These are phyloP conservation scores for Panicum hallii DNA, from an alignment of 202 grass and related monocot genomes.

Conservation along the genomic window DNA sequence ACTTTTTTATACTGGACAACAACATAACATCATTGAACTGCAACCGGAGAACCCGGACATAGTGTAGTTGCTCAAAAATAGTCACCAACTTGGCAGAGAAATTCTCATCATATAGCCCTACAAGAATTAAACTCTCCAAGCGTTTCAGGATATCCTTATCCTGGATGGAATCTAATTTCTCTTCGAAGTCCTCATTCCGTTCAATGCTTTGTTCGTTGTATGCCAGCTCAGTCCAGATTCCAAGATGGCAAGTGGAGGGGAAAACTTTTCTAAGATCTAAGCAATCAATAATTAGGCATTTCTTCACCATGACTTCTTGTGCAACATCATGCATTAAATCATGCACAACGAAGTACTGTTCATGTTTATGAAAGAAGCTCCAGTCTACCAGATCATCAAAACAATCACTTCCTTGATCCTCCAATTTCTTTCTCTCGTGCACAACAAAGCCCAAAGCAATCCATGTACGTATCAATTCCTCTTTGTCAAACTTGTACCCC, in stretches of 20 bases:
- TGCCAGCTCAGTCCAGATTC: slow-evolving; percentile 45
- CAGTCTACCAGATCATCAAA: slow-evolving; percentile 47
- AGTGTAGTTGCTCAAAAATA: slow-evolving; percentile 17
- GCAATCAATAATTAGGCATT: slow-evolving; percentile 48
- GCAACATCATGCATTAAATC: slow-evolving; percentile 57
- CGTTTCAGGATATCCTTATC: slow-evolving; percentile 37
- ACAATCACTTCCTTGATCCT: slow-evolving; percentile 54
- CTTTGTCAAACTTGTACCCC: slow-evolving; percentile 53
- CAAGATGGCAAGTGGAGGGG: slow-evolving; percentile 31
- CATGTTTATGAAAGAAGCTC: slow-evolving; percentile 48
- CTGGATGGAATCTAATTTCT: slow-evolving; percentile 15
- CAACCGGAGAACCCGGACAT: slow-evolving; percentile 41
- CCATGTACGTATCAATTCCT: slow-evolving; percentile 48
- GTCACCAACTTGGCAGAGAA: slow-evolving; percentile 16
- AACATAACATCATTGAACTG: slow-evolving; percentile 22
- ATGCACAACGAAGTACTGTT: slow-evolving; percentile 26
- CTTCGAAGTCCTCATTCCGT: slow-evolving; percentile 34
- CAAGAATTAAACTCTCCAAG: slow-evolving; percentile 43
- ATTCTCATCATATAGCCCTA: slow-evolving; percentile 38
- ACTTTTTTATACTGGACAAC: background rate
- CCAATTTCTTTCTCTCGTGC: slow-evolving; percentile 28
- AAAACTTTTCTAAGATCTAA: slow-evolving; percentile 18
- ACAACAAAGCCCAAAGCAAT: slow-evolving; percentile 51
- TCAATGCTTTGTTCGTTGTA: background rate
- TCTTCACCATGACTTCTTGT: slow-evolving; percentile 18